Conservation (phyloP, 176 grass and related monocot species). For the Pontederia crassipes region DNA sequence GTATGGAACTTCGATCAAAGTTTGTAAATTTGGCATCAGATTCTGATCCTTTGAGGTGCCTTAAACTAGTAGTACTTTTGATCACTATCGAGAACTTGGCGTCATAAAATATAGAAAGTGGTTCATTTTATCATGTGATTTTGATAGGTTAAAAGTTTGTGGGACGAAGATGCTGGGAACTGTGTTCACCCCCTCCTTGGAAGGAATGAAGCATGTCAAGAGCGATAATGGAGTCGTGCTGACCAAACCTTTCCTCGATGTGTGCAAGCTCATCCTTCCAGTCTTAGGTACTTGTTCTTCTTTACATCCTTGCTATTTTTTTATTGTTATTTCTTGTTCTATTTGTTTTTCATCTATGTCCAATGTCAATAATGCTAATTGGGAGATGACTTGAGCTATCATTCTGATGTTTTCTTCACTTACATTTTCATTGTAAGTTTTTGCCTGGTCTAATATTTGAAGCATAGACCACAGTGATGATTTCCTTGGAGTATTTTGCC, state of each 20-base stretch:
- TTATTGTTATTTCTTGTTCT: not conserved
- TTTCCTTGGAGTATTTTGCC: too few species aligned
- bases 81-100: not conserved
- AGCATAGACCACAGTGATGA: too few species aligned
- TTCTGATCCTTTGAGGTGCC: too few species aligned
- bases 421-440: too few species aligned
- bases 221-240: slow-evolving; percentile 48
- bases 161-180: slow-evolving; percentile 46
- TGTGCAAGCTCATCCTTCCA: slow-evolving; percentile 82
- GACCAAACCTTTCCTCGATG: slow-evolving; percentile 69
- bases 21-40: too few species aligned
- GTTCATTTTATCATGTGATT: slow-evolving; percentile 3
- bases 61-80: not conserved
- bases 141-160: slow-evolving; percentile 10
- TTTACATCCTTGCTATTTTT: not conserved
- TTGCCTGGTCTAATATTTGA: too few species aligned
- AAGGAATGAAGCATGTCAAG: slow-evolving; percentile 69
- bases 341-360: not conserved
- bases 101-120: not conserved
- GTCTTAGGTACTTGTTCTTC: slow-evolving; percentile 47
- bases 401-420: too few species aligned
- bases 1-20: too few species aligned
- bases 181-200: slow-evolving; percentile 55
- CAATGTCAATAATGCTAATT: too few species aligned
- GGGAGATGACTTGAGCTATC: too few species aligned